Conservation (phyloP, 1,139 yeast species). For the Barnettozyma hawaiiensis region DNA sequence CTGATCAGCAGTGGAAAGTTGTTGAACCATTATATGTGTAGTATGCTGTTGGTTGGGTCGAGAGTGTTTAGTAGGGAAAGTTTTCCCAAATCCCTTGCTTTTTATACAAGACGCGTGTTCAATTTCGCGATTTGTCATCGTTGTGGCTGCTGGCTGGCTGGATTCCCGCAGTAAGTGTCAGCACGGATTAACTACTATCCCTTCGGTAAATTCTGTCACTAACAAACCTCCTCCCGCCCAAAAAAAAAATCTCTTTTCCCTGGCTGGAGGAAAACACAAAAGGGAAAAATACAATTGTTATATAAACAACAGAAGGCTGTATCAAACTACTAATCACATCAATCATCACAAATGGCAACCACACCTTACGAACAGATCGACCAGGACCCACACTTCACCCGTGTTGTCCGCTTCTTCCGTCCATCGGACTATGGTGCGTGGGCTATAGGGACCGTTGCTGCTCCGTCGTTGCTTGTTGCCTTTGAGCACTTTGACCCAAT, state of each 20-base stretch:
- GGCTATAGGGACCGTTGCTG: constrained; percentile 59
- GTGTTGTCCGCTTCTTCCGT: constrained; percentile 72
- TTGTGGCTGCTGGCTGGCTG: no score
- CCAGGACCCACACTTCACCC: constrained; percentile 68
- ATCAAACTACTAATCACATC: neutral
- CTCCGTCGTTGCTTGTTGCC: constrained; percentile 54
- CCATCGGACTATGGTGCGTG: constrained; percentile 58
- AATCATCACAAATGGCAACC: constrained; percentile 2
- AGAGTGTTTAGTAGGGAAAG: neutral
- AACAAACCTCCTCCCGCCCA: neutral
- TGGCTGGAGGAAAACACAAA: no score
- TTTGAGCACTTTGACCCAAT: constrained; percentile 63
- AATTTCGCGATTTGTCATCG: constrained; percentile 6
- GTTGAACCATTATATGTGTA: constrained; percentile 37
- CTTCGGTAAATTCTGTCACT: constrained; percentile 1
- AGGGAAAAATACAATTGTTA: no score
- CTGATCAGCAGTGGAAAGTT: constrained; percentile 47
- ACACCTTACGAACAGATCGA: constrained; percentile 45
- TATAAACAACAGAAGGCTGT: no score
- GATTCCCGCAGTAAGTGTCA: neutral
- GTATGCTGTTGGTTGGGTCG: neutral
- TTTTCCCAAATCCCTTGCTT: neutral
- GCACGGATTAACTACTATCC: neutral
- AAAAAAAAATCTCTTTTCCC: no score
- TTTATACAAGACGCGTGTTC: neutral